Base-by-base conservation (phyloP, 441 rosid species). In the Breynia disticha region DNA sequence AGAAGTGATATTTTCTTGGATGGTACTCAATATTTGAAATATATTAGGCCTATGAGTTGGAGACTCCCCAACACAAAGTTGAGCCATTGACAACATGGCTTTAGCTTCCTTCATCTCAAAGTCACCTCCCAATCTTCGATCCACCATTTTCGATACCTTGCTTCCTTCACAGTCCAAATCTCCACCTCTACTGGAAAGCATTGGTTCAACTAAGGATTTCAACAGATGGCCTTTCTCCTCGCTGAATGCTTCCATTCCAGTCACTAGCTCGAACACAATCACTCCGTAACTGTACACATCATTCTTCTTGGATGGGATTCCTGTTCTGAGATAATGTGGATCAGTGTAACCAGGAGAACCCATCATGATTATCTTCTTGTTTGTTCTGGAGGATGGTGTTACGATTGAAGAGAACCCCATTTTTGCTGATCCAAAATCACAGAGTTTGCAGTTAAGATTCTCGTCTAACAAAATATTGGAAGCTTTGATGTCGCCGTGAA, bases 271-370 rank as follows among this genome's bases (percentile, higher is more conserved):
- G 24, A 89, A 63, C 51, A 84, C 45, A 41, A 86, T 61, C 18
- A 89, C 97, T 14, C 97, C 97, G 43, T 65, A 80, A 59, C 95
- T 79, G 68, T 82, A 89, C 55, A 89, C 70, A 24, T 86, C 95
- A 61, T 80, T 89, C 73, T 83, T 89, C 71, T 84, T 84, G 0
- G 95, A 86, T 5, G 88, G 81, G 11, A 86, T 68, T 19, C 97
- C 97, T 0, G 90, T 85, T 54, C 79, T 73, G 24, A 86, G 67
- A 73, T 83, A 89, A 41, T 80, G 86, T 10, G 97, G 97, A 54
- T 89, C 97, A 0, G 88, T 83, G 65, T 89, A 89, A n/a, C 95
- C 97, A 0, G 87, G 95, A 54, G 97, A 89, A 0, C 97, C 97
- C 43, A 85, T 67, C 86, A 86, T 72, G 58, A 81, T 64, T 21